Conservation (phyloP, 1,284 basidiomycete genomes). For the Puccinia coronata region DNA sequence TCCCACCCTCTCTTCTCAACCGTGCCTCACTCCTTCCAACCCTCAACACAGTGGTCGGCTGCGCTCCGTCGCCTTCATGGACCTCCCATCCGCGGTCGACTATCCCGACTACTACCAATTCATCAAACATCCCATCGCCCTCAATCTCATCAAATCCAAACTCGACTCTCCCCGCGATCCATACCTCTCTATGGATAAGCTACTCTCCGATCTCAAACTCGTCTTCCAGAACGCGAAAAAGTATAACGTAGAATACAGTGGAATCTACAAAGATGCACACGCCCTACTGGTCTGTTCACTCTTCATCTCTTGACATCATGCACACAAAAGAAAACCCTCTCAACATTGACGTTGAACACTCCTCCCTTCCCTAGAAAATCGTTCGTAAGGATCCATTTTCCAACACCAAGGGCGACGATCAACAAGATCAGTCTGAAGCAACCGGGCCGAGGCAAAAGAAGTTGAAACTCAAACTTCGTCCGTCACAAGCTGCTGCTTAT, state of each 20-base stretch:
- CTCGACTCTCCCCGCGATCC: conserved; percentile 17
- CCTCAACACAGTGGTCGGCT: conserved; percentile 23
- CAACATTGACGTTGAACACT: background rate
- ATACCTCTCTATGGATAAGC: conserved; percentile 52
- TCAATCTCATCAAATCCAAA: conserved; percentile 41
- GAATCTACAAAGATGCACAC: conserved; percentile 54
- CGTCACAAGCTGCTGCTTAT: conserved; percentile 1
- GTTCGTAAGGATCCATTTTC: background rate
- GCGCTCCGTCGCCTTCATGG: conserved; percentile 38
- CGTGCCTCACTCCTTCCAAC: background rate
- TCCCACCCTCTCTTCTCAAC: background rate
- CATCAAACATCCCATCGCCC: conserved; percentile 43
- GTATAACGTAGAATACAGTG: conserved; percentile 53
- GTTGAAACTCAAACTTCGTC: conserved; percentile 18
- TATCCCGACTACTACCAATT: conserved; percentile 46
- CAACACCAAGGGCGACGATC: background rate
- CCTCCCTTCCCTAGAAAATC: background rate
- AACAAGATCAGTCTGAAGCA: background rate
- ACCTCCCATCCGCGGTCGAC: conserved; percentile 31
- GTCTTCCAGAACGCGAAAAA: conserved; percentile 55
- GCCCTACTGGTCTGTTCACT: conserved; percentile 51
- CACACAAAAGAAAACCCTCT: too few relatives aligned
- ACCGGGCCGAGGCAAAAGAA: conserved; percentile 42
- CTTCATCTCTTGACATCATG: background rate
- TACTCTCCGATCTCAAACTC: conserved; percentile 53